These are phyloP conservation scores for Monosporascus sp. DNA, from an alignment of 2,329 filamentous ascomycete genomes.

Conservation along the genomic window DNA sequence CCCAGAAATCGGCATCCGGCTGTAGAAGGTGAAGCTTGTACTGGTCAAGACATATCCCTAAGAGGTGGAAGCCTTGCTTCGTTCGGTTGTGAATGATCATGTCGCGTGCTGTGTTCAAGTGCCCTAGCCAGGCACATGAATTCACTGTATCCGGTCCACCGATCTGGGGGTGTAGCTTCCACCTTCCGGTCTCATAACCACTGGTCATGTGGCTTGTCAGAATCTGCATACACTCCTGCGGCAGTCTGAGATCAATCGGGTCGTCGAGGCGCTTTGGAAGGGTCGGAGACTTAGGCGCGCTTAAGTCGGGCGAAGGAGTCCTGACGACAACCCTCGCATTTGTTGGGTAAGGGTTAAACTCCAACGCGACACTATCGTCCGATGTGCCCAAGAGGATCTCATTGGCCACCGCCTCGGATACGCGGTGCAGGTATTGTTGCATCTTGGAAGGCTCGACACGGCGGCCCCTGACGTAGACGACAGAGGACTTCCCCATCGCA, in stretches of 20 bases:
- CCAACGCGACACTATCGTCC: background rate
- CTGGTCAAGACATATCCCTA: constrained; percentile 22
- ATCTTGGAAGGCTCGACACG: constrained; percentile 23
- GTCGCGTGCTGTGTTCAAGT: constrained; percentile 22
- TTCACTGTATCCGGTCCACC: constrained; percentile 18
- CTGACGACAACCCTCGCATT: constrained; percentile 18
- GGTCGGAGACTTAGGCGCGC: constrained; percentile 9
- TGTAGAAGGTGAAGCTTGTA: constrained; percentile 20
- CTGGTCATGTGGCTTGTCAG: constrained; percentile 19
- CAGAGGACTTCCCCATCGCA: constrained; percentile 22
- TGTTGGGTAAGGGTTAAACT: background rate
- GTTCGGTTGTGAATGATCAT: constrained; percentile 23
- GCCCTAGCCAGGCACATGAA: constrained; percentile 25
- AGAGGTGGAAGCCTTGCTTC: constrained; percentile 20
- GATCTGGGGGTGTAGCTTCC: constrained; percentile 13
- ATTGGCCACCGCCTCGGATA: constrained; percentile 20
- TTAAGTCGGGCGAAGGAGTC: constrained; percentile 19
- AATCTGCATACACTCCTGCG: constrained; percentile 24
- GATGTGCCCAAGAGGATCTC: constrained; percentile 12
- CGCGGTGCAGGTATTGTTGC: constrained; percentile 20
- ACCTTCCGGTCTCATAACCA: constrained; percentile 17
- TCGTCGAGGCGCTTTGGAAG: constrained; percentile 20
- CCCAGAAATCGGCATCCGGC: constrained; percentile 25
- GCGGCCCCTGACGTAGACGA: constrained; percentile 23
- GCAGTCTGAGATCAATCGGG: constrained; percentile 18